A percentile compares a stretch with the other conserved stretches of the same genome.
Conservation (phyloP, 2,329 filamentous ascomycete genomes). For the Trichoderma gracile region DNA sequence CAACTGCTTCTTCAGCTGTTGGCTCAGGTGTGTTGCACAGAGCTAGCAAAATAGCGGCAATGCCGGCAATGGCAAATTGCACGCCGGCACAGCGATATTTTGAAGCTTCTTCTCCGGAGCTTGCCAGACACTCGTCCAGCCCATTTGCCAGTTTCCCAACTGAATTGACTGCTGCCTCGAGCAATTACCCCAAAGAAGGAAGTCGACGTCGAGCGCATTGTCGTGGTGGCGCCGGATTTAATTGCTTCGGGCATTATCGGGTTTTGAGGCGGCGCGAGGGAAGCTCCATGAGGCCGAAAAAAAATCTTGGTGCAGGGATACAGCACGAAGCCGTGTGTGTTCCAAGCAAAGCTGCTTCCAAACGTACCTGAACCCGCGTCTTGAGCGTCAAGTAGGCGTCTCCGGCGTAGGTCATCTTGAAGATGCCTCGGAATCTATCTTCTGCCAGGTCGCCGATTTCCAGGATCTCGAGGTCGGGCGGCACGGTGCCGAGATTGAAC, state of each 20-base stretch:
- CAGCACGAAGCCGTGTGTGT: constrained; percentile 23
- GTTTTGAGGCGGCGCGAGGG: constrained; percentile 24
- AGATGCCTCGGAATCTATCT: constrained; percentile 95
- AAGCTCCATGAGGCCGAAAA: constrained; percentile 18
- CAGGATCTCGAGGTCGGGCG: constrained; percentile 92
- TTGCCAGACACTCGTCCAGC: constrained; percentile 23
- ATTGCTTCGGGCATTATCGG: constrained; percentile 30
- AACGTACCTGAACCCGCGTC: constrained; percentile 84
- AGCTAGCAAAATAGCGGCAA: constrained; percentile 15
- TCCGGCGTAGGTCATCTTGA: constrained; percentile 98
- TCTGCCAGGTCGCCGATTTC: constrained; percentile 98
- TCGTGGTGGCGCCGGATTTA: constrained; percentile 16
- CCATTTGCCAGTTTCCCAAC: neutral
- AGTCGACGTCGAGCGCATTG: constrained; percentile 1
- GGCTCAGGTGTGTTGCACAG: neutral
- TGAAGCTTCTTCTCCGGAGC: neutral
- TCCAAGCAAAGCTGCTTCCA: constrained; percentile 12
- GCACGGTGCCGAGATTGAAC: constrained; percentile 91
- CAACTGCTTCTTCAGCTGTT: neutral
- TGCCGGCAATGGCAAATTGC: constrained; percentile 5
- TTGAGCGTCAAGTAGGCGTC: constrained; percentile 94
- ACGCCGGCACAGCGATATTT: neutral
- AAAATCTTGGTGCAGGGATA: constrained; percentile 1
- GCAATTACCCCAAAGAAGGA: constrained; percentile 4
- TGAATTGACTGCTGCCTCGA: constrained; percentile 4